Conservation (phyloP, 192 early-diverging fungal genomes). For the Endogone sp. region DNA sequence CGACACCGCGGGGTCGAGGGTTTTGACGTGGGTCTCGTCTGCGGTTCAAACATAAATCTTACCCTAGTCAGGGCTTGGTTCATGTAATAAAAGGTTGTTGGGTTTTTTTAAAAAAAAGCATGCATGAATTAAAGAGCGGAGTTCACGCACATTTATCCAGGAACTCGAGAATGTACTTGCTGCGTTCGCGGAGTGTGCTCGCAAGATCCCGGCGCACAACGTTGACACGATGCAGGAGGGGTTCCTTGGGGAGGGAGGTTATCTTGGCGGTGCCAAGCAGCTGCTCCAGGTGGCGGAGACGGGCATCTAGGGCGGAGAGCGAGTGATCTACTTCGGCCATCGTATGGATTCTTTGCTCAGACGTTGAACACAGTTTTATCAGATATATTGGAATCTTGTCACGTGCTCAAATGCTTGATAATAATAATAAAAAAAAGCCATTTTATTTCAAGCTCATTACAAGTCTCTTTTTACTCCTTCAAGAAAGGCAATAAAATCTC, state of each 20-base stretch:
- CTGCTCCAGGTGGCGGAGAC: background rate
- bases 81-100: no score
- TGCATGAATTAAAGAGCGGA: no score
- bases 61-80: no score
- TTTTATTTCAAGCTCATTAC: no score
- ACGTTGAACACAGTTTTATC: no score
- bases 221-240: background rate
- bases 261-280: background rate
- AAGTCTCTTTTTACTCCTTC: constrained; percentile 2
- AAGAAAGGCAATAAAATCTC: constrained; percentile 12
- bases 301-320: background rate
- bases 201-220: background rate
- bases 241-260: background rate
- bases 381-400: no score
- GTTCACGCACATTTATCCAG: background rate
- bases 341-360: no score
- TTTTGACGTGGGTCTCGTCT: constrained; percentile 27
- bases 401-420: no score
- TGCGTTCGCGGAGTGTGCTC: background rate
- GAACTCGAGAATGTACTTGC: background rate
- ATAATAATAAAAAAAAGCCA: no score
- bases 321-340: background rate
- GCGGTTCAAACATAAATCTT: no score
- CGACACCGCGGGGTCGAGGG: constrained; percentile 23
- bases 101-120: no score